A percentile compares a stretch with the other conserved stretches of the same genome.
Evolutionary conservation across 225 moss, liverwort and hornwort species (phyloP).

Genomic region (Bryum argenteum): DNA sequence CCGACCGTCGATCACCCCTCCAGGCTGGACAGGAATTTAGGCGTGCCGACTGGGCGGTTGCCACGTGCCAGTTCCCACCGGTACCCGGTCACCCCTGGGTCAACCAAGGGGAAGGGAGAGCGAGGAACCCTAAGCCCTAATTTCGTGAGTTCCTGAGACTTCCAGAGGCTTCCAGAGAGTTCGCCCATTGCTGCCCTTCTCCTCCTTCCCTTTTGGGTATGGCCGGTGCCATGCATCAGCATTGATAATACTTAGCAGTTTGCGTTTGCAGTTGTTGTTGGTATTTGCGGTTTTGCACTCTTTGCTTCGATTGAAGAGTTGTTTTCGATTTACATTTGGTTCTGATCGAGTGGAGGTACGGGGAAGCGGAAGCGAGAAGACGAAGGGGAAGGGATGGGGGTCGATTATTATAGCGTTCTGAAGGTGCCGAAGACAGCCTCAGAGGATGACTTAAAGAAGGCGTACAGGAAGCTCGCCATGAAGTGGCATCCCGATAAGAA

Average conservation of each 20-base stretch:
- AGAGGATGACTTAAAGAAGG: slow-evolving; percentile 98
- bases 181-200: neutral
- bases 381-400: slow-evolving; percentile 70
- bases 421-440: slow-evolving; percentile 88
- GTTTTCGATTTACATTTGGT: neutral
- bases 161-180: slow-evolving; percentile 31
- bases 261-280: neutral
- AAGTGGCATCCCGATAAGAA: slow-evolving; percentile 99
- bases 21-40: neutral
- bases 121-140: slow-evolving; percentile 50
- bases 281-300: slow-evolving; percentile 6
- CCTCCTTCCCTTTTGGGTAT: slow-evolving; percentile 3
- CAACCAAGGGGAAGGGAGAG: neutral
- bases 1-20: slow-evolving; percentile 1
- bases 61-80: slow-evolving; percentile 25
- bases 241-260: slow-evolving; percentile 23
- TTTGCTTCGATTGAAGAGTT: neutral
- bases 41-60: slow-evolving; percentile 14
- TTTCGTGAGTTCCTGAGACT: slow-evolving; percentile 9
- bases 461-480: slow-evolving; percentile 98
- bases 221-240: slow-evolving; percentile 24
- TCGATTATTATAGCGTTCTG: slow-evolving; percentile 94
- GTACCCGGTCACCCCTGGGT: neutral
- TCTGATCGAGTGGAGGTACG: slow-evolving; percentile 11
- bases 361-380: slow-evolving; percentile 18